These are phyloP conservation scores for Dendrocalamus latiflorus DNA, from an alignment of 202 grass and related monocot species.

Conservation along the genomic window DNA sequence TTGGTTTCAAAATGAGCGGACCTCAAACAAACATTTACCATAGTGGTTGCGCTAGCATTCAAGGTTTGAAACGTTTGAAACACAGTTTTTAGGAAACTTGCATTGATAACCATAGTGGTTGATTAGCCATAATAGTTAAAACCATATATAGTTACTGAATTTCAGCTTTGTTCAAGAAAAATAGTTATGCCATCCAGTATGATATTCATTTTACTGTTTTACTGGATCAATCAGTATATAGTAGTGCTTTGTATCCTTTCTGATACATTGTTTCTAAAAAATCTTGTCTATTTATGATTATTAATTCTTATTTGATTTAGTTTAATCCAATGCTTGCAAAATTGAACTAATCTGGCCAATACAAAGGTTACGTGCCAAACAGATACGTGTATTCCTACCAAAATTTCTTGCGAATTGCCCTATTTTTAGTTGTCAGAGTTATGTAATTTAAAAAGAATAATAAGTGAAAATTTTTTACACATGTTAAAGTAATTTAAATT, in stretches of 20 bases:
- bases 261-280: not conserved
- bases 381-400: not conserved
- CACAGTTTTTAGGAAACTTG: no score
- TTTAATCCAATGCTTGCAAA: not conserved
- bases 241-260: not conserved
- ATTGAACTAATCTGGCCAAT: not conserved
- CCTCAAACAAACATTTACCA: no score
- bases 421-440: no score
- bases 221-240: not conserved
- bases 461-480: not conserved
- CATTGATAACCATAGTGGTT: no score
- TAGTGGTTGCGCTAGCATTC: no score
- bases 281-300: not conserved
- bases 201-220: not conserved
- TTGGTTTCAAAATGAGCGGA: no score
- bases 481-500: not conserved
- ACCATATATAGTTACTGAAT: no score
- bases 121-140: no score
- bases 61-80: no score
- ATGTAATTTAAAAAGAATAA: no score
- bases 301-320: not conserved
- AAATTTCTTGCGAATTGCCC: no score
- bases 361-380: not conserved
- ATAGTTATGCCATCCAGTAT: not conserved
- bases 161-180: not conserved